phyloP scores from a whole-genome alignment of 345 rosid species.

The Gossypium thurberi region DNA sequence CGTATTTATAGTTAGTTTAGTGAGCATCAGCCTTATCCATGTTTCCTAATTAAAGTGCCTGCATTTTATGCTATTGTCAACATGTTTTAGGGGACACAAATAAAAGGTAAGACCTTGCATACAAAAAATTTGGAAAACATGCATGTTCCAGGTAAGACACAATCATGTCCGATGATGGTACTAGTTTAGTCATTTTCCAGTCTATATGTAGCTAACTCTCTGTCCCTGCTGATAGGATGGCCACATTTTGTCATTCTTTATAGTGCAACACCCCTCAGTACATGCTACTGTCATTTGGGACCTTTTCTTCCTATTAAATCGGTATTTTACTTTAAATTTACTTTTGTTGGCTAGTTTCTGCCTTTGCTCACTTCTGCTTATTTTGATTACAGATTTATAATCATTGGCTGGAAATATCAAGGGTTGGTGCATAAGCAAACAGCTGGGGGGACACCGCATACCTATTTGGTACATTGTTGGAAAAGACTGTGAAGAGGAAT shows the following conservation, averaged over 20 bases:
- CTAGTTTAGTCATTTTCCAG: not conserved
- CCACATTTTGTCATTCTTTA: not conserved
- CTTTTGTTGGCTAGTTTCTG: conserved; percentile 2
- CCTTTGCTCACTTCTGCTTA: conserved; percentile 2
- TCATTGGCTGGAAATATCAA: conserved; percentile 95
- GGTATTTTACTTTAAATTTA: not conserved
- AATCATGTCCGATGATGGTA: not conserved
- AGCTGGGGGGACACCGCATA: conserved; percentile 97
- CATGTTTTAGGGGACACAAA: not conserved
- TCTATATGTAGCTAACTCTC: not conserved
- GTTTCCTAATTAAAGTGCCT: not conserved
- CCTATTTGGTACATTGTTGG: conserved; percentile 97
- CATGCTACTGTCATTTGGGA: not conserved
- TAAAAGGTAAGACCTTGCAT: not conserved
- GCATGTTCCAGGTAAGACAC: not conserved
- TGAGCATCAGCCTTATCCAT: not conserved
- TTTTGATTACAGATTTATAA: conserved; percentile 59
- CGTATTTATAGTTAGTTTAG: too few relatives aligned
- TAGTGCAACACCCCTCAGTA: not conserved
- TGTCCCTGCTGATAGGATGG: not conserved
- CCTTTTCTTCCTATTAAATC: not conserved
- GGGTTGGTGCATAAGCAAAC: conserved; percentile 98
- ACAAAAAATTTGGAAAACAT: not conserved
- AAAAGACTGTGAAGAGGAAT: conserved; percentile 73
- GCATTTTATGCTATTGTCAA: not conserved